Evolutionary conservation across 352 stramenopile genomes (phyloP).

Genomic region (Phytophthora brassicae): DNA sequence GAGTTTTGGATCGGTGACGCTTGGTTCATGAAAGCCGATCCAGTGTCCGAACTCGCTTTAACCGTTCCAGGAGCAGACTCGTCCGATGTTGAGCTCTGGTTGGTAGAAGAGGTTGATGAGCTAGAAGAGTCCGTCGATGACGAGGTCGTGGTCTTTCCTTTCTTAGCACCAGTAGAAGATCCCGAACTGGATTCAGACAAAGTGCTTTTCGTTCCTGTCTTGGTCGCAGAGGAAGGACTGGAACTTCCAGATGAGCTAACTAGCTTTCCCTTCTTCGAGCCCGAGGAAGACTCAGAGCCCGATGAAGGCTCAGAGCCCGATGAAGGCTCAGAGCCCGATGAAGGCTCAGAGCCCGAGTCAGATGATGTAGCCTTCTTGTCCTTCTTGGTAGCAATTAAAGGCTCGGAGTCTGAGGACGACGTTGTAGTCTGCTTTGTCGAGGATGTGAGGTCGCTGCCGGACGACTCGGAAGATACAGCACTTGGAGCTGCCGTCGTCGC

Average conservation of each 20-base stretch:
- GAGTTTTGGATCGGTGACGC: slow-evolving; percentile 14
- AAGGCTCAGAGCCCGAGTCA: not conserved
- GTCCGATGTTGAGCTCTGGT: slow-evolving; percentile 14
- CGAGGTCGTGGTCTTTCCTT: slow-evolving; percentile 7
- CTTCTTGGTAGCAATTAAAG: slow-evolving; percentile 10
- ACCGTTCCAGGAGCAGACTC: slow-evolving; percentile 31
- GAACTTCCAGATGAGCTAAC: not conserved
- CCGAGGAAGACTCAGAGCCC: no score
- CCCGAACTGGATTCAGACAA: not conserved
- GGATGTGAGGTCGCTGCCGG: not conserved
- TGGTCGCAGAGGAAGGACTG: not conserved
- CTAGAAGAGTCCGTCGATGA: slow-evolving; percentile 13
- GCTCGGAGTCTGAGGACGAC: not conserved
- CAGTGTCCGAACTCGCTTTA: slow-evolving; percentile 37
- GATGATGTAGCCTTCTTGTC: slow-evolving; percentile 4
- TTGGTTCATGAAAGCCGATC: slow-evolving; percentile 40
- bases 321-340: not conserved
- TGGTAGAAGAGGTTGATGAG: slow-evolving; percentile 1
- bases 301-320: no score
- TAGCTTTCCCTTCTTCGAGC: not conserved
- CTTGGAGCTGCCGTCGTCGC: not conserved
- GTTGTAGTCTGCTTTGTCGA: not conserved
- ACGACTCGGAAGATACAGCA: slow-evolving; percentile 2
- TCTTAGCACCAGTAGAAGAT: slow-evolving; percentile 6
- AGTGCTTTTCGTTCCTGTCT: slow-evolving; percentile 10